Base-by-base conservation (phyloP, 2,329 filamentous ascomycete species). In the Penicillium hesseltinei region DNA sequence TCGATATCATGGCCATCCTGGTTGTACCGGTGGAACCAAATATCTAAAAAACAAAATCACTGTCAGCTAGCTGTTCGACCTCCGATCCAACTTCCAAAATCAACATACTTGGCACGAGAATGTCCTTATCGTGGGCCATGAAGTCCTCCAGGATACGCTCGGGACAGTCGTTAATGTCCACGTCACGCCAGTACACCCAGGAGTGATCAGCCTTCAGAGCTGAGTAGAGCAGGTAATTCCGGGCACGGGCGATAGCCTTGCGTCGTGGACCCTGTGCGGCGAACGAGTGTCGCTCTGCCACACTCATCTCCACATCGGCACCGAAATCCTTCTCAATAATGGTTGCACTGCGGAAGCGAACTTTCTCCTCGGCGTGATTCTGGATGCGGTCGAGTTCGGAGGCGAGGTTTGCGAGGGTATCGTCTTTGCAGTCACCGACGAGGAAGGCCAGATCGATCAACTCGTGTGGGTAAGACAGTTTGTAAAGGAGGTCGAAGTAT, bases 121-220 rank as follows among this genome's bases (percentile, higher is more conserved):
- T 85, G 74, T 99, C 94, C 71, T 88, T 87, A 74, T 99, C 90
- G 70, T 97, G 94, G 21, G 91, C 90, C 68, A 96, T 89, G 66
- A 99, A 95, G 70, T 99, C 94, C 78, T 99, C 92, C 35, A 99
- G 81, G 60, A 99, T 95, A 70, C 84, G 88, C 62, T 84, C 83
- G 2, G 93, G 91, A 73, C 89, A 96, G 71, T 99, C 92, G 46
- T 90, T 87, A 67, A 99, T 97, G 75, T 99, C 94, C 49, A 96
- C 92, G 73, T 99, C 94, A 59, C 94, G 86, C 94, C 94, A 99
- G 75, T 97, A 97, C 9, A 97, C 92, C 94, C 94, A 99, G 9
- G 92, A 93, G 73, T 99, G 94, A 60, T 97, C 92, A 0, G 92
- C 87, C 79, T 95, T 96, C 68, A 99, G 73, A 3, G 94, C 88